Percentiles rank a stretch among this genome's conserved stretches.
Conservation (phyloP, 169 alveolate species). For the Plasmodium billcollinsi region DNA sequence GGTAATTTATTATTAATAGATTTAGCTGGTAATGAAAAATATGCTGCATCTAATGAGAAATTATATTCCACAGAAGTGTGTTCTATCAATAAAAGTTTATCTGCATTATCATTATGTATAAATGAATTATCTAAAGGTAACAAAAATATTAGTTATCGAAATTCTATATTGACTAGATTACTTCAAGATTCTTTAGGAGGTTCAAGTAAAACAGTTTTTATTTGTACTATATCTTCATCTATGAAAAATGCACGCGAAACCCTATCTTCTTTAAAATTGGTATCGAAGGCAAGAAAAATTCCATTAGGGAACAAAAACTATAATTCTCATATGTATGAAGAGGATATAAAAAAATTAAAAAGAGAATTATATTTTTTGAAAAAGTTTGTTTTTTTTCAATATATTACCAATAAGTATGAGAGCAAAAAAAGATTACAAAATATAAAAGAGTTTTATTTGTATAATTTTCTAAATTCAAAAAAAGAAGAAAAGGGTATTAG, state of each 20-base stretch:
- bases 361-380: slow-evolving; percentile 68
- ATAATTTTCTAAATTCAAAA: not conserved
- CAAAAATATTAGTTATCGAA: slow-evolving; percentile 70
- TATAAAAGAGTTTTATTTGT: slow-evolving; percentile 40
- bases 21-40: slow-evolving; percentile 81
- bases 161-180: slow-evolving; percentile 70
- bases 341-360: slow-evolving; percentile 56
- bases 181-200: slow-evolving; percentile 81
- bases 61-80: slow-evolving; percentile 82
- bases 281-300: slow-evolving; percentile 81
- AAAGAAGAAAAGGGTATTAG: not conserved
- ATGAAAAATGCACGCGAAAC: slow-evolving; percentile 79
- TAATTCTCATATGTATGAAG: slow-evolving; percentile 37
- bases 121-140: slow-evolving; percentile 81
- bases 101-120: slow-evolving; percentile 82
- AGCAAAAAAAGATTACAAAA: slow-evolving; percentile 55
- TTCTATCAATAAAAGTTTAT: slow-evolving; percentile 83
- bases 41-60: slow-evolving; percentile 80
- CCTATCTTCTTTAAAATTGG: slow-evolving; percentile 80
- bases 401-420: slow-evolving; percentile 69
- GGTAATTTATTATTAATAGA: slow-evolving; percentile 63
- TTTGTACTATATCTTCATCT: slow-evolving; percentile 83
- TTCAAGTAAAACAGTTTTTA: slow-evolving; percentile 81
- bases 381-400: slow-evolving; percentile 77
- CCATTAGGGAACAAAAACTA: slow-evolving; percentile 33